Evolutionary conservation across 805 yeast species (phyloP).

Genomic region (Wickerhamiella musiphila): DNA sequence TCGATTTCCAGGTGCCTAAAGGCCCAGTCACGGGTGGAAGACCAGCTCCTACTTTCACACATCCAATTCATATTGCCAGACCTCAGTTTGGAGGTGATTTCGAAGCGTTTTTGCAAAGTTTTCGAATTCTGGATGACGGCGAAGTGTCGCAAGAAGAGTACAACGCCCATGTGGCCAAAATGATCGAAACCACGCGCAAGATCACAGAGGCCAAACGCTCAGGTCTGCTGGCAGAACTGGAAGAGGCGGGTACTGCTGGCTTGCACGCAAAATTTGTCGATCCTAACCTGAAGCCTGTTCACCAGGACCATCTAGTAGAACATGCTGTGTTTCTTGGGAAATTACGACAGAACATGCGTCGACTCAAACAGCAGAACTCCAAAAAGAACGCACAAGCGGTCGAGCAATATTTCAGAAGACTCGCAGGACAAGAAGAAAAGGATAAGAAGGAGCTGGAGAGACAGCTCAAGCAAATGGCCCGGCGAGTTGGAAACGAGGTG

Average conservation of each 20-base stretch:
- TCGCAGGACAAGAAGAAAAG: constrained; percentile 78
- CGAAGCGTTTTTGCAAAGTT: constrained; percentile 34
- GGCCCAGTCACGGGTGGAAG: background rate
- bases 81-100: constrained; percentile 29
- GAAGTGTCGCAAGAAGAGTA: constrained; percentile 29
- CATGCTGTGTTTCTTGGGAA: constrained; percentile 63
- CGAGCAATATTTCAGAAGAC: constrained; percentile 71
- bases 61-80: constrained; percentile 37
- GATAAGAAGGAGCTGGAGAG: constrained; percentile 59
- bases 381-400: constrained; percentile 64
- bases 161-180: constrained; percentile 36
- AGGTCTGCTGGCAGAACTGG: constrained; percentile 16
- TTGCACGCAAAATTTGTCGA: constrained; percentile 28
- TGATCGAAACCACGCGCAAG: constrained; percentile 27
- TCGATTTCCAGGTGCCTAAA: background rate
- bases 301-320: constrained; percentile 53
- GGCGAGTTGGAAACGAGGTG: constrained; percentile 66
- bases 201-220: constrained; percentile 31
- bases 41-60: constrained; percentile 31
- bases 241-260: constrained; percentile 17
- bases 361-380: constrained; percentile 46
- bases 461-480: constrained; percentile 51
- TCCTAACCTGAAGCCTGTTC: constrained; percentile 34
- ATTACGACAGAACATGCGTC: constrained; percentile 47
- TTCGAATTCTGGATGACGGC: constrained; percentile 39